Conservation (phyloP, 805 yeast genomes). For the Metschnikowia henanensis region DNA sequence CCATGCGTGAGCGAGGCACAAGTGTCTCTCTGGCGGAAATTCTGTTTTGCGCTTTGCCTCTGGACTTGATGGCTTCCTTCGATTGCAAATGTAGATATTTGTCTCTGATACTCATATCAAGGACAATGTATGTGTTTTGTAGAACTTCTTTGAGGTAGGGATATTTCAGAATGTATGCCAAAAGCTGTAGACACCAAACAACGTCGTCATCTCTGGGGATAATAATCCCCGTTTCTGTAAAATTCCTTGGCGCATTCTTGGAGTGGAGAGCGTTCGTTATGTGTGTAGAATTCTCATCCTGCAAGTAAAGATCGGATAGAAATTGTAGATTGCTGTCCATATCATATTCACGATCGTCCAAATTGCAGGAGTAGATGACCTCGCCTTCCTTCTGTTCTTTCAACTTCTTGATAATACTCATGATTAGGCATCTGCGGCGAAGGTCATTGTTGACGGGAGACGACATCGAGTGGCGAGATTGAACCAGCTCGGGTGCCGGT, state of each 20-base stretch:
- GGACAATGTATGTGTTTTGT: constrained; percentile 74
- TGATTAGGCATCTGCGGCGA: constrained; percentile 36
- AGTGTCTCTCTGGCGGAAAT: constrained; percentile 33
- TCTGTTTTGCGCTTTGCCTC: constrained; percentile 30
- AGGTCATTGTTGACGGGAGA: constrained; percentile 29
- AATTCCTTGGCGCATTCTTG: constrained; percentile 36
- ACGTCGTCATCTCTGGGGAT: constrained; percentile 93
- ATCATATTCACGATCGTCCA: constrained; percentile 34
- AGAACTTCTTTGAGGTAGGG: constrained; percentile 72
- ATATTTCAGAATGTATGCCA: constrained; percentile 93
- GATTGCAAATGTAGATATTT: constrained; percentile 37
- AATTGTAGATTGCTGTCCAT: constrained; percentile 45
- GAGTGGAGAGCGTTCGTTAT: constrained; percentile 28
- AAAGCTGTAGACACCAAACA: constrained; percentile 86
- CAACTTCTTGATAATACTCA: constrained; percentile 37
- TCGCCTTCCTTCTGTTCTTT: constrained; percentile 38
- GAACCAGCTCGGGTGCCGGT: constrained; percentile 6
- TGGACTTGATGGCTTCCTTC: constrained; percentile 35
- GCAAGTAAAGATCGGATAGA: constrained; percentile 39
- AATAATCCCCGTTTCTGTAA: constrained; percentile 63
- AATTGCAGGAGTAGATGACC: constrained; percentile 25
- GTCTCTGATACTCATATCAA: constrained; percentile 53
- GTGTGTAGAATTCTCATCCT: constrained; percentile 30
- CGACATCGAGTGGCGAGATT: constrained; percentile 4
- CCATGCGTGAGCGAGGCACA: constrained; percentile 34